Conservation (phyloP, 1,139 yeast species). For the Suhomyces anneliseae region DNA sequence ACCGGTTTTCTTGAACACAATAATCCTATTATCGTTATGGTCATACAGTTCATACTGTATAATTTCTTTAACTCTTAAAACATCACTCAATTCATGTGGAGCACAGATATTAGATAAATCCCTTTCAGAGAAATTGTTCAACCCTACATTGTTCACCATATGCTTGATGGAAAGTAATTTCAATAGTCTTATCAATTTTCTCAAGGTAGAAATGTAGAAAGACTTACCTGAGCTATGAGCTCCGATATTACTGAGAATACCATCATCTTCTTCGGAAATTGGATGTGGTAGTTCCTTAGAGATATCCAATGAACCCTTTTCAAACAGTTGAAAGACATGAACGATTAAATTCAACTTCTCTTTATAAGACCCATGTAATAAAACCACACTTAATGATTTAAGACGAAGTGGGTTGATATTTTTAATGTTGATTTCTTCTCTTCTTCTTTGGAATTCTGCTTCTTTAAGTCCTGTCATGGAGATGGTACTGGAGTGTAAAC, state of each 20-base stretch:
- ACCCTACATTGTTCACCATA: constrained; percentile 19
- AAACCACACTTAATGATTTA: constrained; percentile 26
- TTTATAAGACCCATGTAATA: constrained; percentile 34
- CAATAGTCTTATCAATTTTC: constrained; percentile 19
- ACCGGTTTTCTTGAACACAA: constrained; percentile 3
- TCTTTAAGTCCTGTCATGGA: constrained; percentile 18
- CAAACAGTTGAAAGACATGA: constrained; percentile 20
- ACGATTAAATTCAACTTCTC: constrained; percentile 31
- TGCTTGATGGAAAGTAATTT: constrained; percentile 23
- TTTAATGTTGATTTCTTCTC: constrained; percentile 7
- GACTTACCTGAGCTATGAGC: constrained; percentile 21
- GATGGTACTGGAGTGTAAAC: constrained; percentile 24
- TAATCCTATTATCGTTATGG: constrained; percentile 1
- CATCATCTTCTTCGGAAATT: constrained; percentile 11
- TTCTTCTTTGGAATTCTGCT: constrained; percentile 13
- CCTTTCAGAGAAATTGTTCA: constrained; percentile 16
- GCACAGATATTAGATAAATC: constrained; percentile 13
- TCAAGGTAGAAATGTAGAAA: constrained; percentile 18
- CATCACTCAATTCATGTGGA: constrained; percentile 12
- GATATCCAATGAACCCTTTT: constrained; percentile 1
- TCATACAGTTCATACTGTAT: constrained; percentile 4
- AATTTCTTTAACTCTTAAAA: constrained; percentile 11
- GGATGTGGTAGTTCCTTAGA: constrained; percentile 2
- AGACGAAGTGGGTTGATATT: constrained; percentile 14
- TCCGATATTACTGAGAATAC: constrained; percentile 15